Percentiles rank a stretch among this genome's conserved stretches.
phyloP scores from a whole-genome alignment of 352 stramenopile species.

The Phytopythium boreale region DNA sequence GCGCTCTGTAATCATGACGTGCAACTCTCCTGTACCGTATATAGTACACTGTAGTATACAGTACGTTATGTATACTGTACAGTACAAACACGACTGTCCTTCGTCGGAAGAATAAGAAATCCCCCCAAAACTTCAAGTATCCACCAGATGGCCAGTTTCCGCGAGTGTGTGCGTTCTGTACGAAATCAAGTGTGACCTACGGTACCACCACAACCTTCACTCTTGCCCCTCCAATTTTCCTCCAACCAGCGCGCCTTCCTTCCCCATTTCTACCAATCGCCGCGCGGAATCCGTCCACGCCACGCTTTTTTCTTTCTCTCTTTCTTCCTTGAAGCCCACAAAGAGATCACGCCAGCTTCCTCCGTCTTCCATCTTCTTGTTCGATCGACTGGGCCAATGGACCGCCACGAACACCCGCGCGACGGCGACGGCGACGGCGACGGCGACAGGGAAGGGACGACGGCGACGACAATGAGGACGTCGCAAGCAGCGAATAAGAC shows the following conservation, averaged over 20 bases:
- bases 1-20: not conserved
- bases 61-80: no score
- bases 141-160: not conserved
- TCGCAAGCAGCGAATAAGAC: not conserved
- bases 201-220: not conserved
- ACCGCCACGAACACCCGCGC: not conserved
- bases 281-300: not conserved
- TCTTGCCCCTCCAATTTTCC: not conserved
- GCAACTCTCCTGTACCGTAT: not conserved
- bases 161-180: not conserved
- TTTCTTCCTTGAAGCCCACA: no score
- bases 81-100: no score
- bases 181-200: not conserved
- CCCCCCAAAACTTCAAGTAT: not conserved
- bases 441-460: not conserved
- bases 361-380: not conserved
- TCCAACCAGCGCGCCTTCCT: no score
- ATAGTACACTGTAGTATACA: not conserved
- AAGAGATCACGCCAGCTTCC: no score
- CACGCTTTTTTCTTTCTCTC: not conserved
- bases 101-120: conserved; percentile 1
- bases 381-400: not conserved
- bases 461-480: not conserved
- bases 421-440: not conserved
- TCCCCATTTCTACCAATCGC: not conserved